Evolutionary conservation across 768 basidiomycete genomes (phyloP), one percentile per base, ranked within the genome.

Genomic region (Hericium erinaceus): DNA sequence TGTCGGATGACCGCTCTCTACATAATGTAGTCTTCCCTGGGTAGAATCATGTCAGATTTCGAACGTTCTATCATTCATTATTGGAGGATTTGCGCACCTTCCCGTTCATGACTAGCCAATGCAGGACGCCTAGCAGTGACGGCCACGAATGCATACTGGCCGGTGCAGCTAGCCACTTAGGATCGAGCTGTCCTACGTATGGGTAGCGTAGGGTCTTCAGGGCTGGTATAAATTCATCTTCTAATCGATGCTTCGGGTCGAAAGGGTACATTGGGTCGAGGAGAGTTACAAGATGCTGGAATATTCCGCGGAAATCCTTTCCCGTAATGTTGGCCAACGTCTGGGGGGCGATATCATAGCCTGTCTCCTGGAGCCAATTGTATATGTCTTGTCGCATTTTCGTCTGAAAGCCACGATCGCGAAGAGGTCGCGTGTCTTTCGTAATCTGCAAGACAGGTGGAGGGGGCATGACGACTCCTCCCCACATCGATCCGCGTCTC

Each of bases 71-170:
- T 18, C 4, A 58, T 39, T 26, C 26, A 26, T 26, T 20, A n/a
- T 58, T 54, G 11, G 33, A 57, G 33, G 54, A 22, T 20, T 5
- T n/a, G 68, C 76, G 26, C 64, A 95, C 95, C 74, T 86, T 87
- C 65, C 88, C 86, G 62, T 91, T 69, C 64, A 91, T 86, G 8
- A 89, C 90, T 13, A 99, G 73, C 97, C 97, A 99, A 70, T 95
- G 89, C 38, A 98, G 68, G 65, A 90, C 88, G 20, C 89, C 95
- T 15, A 98, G 75, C 24, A 97, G 71, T 20, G 82, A 76, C 0
- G 92, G 91, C 97, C 95, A 98, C n/a, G 87, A 85, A 71, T 92
- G 89, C 75, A 89, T 87, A 55, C 85, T 87, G 0, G 91, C 95
- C 0, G 93, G 89, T 2, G 94, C 87, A 8, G 86, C 86, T 4